A percentile compares a stretch with the other conserved stretches of the same genome.
Evolutionary conservation across 2,329 filamentous ascomycete genomes (phyloP).

Genomic region (Tympanopsis confertula): DNA sequence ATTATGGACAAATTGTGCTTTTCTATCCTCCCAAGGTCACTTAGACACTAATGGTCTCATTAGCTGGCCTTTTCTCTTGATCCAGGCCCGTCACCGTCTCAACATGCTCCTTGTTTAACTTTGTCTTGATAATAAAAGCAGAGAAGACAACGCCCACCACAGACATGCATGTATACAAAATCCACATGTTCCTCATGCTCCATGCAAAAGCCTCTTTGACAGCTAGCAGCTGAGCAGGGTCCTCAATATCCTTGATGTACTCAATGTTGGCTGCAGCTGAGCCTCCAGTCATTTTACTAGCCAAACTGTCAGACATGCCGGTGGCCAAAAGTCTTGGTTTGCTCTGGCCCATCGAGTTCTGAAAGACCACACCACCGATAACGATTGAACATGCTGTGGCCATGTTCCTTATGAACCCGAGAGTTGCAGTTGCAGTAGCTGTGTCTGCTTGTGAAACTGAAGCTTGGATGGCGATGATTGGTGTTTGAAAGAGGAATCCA

Average conservation of each 20-base stretch:
- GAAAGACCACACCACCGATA: slow-evolving; percentile 35
- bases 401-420: slow-evolving; percentile 32
- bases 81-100: slow-evolving; percentile 35
- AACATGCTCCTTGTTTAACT: slow-evolving; percentile 33
- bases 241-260: slow-evolving; percentile 22
- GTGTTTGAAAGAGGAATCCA: slow-evolving; percentile 12
- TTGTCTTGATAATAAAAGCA: slow-evolving; percentile 27
- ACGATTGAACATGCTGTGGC: slow-evolving; percentile 33
- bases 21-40: too few relatives aligned
- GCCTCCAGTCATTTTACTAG: slow-evolving; percentile 20
- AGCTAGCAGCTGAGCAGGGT: slow-evolving; percentile 21
- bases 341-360: slow-evolving; percentile 23
- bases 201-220: slow-evolving; percentile 31
- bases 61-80: slow-evolving; percentile 10
- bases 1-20: too few relatives aligned
- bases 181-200: slow-evolving; percentile 35
- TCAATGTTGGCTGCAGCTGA: slow-evolving; percentile 33
- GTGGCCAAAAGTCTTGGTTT: neutral
- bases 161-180: slow-evolving; percentile 29
- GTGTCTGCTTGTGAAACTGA: slow-evolving; percentile 11
- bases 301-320: neutral
- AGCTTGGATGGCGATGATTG: slow-evolving; percentile 12
- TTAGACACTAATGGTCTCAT: too few relatives aligned
- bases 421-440: slow-evolving; percentile 17
- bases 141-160: slow-evolving; percentile 25